A percentile compares a stretch with the other conserved stretches of the same genome.
Evolutionary conservation across 2,329 filamentous ascomycete species (phyloP).

Genomic region (Hymenoscyphus occultus): DNA sequence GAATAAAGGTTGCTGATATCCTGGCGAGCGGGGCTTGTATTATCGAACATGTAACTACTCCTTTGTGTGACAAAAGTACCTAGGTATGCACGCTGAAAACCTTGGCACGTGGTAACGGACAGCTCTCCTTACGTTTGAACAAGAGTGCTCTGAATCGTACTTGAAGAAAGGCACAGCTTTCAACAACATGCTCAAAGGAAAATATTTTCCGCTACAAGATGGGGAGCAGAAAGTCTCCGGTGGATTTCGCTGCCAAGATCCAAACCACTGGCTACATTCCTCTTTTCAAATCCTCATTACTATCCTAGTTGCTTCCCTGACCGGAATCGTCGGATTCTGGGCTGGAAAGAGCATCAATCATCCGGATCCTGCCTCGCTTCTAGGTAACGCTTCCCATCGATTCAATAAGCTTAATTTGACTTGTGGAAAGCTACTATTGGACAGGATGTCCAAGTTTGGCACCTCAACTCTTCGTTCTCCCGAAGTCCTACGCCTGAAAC

Average conservation of each 20-base stretch:
- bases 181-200: background rate
- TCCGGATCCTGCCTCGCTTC: background rate
- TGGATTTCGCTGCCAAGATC: background rate
- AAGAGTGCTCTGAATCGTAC: background rate
- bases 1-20: background rate
- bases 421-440: background rate
- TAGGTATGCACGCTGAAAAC: background rate
- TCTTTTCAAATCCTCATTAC: background rate
- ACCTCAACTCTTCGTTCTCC: slow-evolving; percentile 3
- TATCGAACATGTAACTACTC: background rate
- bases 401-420: background rate
- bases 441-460: slow-evolving; percentile 5
- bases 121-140: background rate
- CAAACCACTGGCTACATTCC: background rate
- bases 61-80: background rate
- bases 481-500: background rate
- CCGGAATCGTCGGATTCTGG: background rate
- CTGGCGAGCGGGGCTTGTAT: background rate
- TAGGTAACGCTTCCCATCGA: background rate
- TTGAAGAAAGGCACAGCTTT: background rate
- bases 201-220: background rate
- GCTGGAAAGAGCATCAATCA: background rate
- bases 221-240: background rate
- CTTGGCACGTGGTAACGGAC: background rate
- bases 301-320: background rate